Evolutionary conservation across 140 eudicot species (phyloP).

Genomic region (Bidens hawaiensis): DNA sequence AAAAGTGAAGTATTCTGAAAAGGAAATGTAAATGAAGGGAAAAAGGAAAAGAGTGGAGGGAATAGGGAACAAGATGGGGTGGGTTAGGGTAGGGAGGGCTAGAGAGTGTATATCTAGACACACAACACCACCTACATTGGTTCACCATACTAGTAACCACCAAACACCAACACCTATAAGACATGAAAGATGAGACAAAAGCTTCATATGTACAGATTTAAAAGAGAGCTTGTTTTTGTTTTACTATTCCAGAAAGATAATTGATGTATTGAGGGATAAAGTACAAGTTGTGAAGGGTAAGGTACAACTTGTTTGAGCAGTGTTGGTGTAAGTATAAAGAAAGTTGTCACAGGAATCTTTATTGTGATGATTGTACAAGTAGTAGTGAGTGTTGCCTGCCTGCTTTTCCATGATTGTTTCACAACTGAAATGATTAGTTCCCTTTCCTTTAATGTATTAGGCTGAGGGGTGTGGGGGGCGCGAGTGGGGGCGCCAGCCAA

Average conservation of each 20-base stretch:
- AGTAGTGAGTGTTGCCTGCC: slow-evolving; percentile 41
- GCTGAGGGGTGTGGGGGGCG: too few relatives aligned
- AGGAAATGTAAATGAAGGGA: slow-evolving; percentile 29
- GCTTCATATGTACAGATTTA: slow-evolving; percentile 28
- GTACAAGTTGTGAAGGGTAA: neutral
- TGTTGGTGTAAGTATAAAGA: slow-evolving; percentile 14
- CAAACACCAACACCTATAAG: slow-evolving; percentile 5
- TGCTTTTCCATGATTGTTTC: slow-evolving; percentile 40
- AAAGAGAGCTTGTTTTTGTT: slow-evolving; percentile 29
- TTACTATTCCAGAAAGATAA: slow-evolving; percentile 15
- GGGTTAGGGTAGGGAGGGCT: slow-evolving; percentile 3
- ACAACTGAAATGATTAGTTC: slow-evolving; percentile 39
- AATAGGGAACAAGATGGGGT: slow-evolving; percentile 34
- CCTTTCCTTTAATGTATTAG: slow-evolving; percentile 31
- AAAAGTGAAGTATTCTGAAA: slow-evolving; percentile 25
- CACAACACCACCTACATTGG: slow-evolving; percentile 12
- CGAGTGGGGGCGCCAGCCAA: too few relatives aligned
- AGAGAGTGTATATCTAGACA: slow-evolving; percentile 11
- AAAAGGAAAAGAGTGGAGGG: slow-evolving; percentile 25
- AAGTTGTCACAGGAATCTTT: slow-evolving; percentile 35
- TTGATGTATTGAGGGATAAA: slow-evolving; percentile 14
- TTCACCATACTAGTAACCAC: slow-evolving; percentile 2
- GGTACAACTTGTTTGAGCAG: slow-evolving; percentile 10
- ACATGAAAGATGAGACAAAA: slow-evolving; percentile 28
- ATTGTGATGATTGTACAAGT: slow-evolving; percentile 34